These are phyloP conservation scores for Tarenaya hassleriana DNA, from an alignment of 345 rosid genomes.

Conservation along the genomic window DNA sequence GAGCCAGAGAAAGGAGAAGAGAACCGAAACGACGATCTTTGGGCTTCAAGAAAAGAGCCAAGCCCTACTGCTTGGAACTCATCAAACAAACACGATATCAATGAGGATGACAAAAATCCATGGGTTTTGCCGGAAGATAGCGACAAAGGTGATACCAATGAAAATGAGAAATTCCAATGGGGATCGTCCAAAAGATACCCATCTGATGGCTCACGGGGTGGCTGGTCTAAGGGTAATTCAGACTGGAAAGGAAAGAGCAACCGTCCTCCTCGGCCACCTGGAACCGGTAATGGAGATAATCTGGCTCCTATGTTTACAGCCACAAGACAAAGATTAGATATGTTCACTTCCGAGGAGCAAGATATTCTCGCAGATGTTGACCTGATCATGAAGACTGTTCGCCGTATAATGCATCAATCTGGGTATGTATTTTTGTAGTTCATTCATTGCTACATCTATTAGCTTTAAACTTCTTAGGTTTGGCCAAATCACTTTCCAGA, in stretches of 20 bases:
- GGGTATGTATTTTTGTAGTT: slow-evolving; percentile 43
- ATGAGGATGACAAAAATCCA: slow-evolving; percentile 29
- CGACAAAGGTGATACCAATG: slow-evolving; percentile 23
- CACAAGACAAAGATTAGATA: slow-evolving; percentile 65
- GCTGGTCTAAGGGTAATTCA: slow-evolving; percentile 40
- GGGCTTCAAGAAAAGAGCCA: slow-evolving; percentile 38
- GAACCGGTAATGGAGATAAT: slow-evolving; percentile 26
- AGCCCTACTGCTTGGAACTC: slow-evolving; percentile 35
- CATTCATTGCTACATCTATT: background rate
- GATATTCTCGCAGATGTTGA: slow-evolving; percentile 60
- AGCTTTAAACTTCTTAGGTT: background rate
- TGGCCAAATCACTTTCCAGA: slow-evolving; percentile 3
- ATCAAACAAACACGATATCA: slow-evolving; percentile 20
- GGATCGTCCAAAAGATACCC: slow-evolving; percentile 36
- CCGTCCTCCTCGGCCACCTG: slow-evolving; percentile 44
- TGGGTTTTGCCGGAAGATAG: slow-evolving; percentile 30
- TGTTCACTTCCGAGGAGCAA: slow-evolving; percentile 81
- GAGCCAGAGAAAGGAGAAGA: background rate
- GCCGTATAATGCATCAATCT: slow-evolving; percentile 54
- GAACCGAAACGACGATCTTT: slow-evolving; percentile 18
- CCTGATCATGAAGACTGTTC: slow-evolving; percentile 53
- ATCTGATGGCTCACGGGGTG: slow-evolving; percentile 34
- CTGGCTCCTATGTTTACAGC: slow-evolving; percentile 42
- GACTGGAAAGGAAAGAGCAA: slow-evolving; percentile 61
- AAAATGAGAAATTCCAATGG: slow-evolving; percentile 29